Evolutionary conservation across 805 yeast genomes (phyloP).

Genomic region (Spathaspora gorwiae): DNA sequence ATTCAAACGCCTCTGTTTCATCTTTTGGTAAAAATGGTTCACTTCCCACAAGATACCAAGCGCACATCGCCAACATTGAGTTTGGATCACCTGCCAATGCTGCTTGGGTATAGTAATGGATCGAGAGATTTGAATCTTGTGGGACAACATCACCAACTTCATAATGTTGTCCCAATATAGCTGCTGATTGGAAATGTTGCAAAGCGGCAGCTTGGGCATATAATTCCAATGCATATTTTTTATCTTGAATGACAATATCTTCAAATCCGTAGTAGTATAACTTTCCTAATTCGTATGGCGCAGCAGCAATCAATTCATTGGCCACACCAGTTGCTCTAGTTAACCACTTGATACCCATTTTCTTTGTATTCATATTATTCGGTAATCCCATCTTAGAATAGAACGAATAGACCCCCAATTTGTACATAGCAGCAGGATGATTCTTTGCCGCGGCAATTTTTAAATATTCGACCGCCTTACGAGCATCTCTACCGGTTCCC

Average conservation of each 20-base stretch:
- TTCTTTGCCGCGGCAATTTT: constrained; percentile 85
- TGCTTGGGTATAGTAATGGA: constrained; percentile 89
- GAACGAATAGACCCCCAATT: constrained; percentile 82
- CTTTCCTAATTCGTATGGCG: constrained; percentile 87
- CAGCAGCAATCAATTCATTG: constrained; percentile 81
- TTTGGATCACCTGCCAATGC: constrained; percentile 84
- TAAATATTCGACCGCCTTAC: constrained; percentile 77
- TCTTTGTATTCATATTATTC: constrained; percentile 62
- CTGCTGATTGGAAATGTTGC: constrained; percentile 78
- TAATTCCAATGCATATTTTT: constrained; percentile 76
- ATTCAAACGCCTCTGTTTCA: constrained; percentile 83
- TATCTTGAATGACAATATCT: constrained; percentile 83
- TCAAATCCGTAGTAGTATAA: constrained; percentile 79
- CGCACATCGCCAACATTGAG: constrained; percentile 91
- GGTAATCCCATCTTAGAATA: constrained; percentile 80
- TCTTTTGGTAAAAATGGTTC: constrained; percentile 77
- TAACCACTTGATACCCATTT: constrained; percentile 89
- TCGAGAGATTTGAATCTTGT: constrained; percentile 75
- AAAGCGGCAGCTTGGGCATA: constrained; percentile 85
- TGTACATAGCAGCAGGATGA: constrained; percentile 96
- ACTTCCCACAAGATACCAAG: constrained; percentile 93
- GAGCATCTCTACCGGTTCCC: constrained; percentile 85
- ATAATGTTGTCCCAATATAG: constrained; percentile 75
- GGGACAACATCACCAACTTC: constrained; percentile 76
- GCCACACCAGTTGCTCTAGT: constrained; percentile 83